Base-by-base conservation (phyloP, 2,329 filamentous ascomycete genomes). In the Cladophialophora psammophila region DNA sequence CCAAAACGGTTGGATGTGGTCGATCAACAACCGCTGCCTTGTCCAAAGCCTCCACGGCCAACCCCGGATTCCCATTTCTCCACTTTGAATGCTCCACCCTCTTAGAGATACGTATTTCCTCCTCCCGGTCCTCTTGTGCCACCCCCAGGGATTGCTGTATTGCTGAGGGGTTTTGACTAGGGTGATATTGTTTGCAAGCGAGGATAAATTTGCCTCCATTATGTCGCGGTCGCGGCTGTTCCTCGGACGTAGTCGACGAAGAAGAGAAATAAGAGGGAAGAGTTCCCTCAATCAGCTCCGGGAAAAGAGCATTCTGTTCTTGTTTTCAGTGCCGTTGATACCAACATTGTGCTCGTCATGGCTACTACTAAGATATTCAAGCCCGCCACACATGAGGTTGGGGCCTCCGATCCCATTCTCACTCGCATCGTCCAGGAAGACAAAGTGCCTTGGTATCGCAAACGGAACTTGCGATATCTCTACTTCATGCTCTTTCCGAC, bases 401-500 rank as follows among this genome's bases (percentile, higher is more conserved):
- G 68, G 1, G 68, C 66, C 5, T 64, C 63, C 34, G 68, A 70
- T 26, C 68, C 68, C 15, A 64, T 70, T 20, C 34, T 70, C 54
- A 63, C 57, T n/a, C 53, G 63, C 12, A 57, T 70, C 34, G 66
- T 55, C 20, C 20, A 58, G 35, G 66, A 70, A 53, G 82, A 84
- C 67, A 76, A 76, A 38, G 78, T 79, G 36, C 77, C 77, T 64
- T 88, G 85, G 85, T 88, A 83, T 78, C 82, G 80, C 72, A 89
- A 89, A 75, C 85, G 83, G 0, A 88, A 89, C 69, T 77, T 89
- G 45, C 80, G 86, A 61, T 74, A 73, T 18, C 79, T 89, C 42
- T 89, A 89, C 72, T 74, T 88, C 6, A 76, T 86, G 66, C 81
- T 89, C 58, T 85, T 89, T 65, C 85, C 85, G 26, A 85, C 85